Evolutionary conservation across 2,329 filamentous ascomycete species (phyloP).

Genomic region (Lachnellula cervina): DNA sequence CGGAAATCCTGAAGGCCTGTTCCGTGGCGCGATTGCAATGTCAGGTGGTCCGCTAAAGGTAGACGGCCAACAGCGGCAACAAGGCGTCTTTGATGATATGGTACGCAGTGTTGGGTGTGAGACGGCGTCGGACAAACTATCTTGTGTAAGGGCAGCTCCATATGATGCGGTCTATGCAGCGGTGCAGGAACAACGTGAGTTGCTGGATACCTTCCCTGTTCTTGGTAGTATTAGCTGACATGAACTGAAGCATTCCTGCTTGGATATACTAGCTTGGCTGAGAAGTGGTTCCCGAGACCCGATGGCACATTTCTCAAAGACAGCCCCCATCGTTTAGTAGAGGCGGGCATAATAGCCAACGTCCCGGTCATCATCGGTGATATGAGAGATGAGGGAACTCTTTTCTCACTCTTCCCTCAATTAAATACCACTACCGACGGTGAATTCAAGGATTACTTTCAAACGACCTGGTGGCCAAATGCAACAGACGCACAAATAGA

Average conservation of each 20-base stretch:
- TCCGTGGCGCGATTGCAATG: neutral
- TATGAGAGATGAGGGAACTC: neutral
- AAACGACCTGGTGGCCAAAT: neutral
- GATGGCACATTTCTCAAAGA: neutral
- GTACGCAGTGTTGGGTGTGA: neutral
- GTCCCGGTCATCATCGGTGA: neutral
- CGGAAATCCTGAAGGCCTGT: constrained; percentile 23
- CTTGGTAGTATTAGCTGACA: no score
- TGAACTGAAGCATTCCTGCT: no score
- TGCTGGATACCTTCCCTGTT: no score
- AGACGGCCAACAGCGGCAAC: neutral
- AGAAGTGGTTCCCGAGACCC: neutral
- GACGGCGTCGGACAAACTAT: neutral
- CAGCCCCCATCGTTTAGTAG: neutral
- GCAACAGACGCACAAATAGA: neutral
- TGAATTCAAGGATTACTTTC: neutral
- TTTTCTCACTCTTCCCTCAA: neutral
- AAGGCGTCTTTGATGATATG: neutral
- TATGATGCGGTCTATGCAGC: neutral
- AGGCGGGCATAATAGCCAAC: neutral
- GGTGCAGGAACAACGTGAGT: neutral
- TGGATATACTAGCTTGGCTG: neutral
- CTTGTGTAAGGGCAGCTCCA: neutral
- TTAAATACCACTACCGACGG: neutral
- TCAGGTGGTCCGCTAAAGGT: neutral